A percentile compares a stretch with the other conserved stretches of the same genome.
Evolutionary conservation across 345 rosid species (phyloP).

Genomic region (Reutealis trisperma): DNA sequence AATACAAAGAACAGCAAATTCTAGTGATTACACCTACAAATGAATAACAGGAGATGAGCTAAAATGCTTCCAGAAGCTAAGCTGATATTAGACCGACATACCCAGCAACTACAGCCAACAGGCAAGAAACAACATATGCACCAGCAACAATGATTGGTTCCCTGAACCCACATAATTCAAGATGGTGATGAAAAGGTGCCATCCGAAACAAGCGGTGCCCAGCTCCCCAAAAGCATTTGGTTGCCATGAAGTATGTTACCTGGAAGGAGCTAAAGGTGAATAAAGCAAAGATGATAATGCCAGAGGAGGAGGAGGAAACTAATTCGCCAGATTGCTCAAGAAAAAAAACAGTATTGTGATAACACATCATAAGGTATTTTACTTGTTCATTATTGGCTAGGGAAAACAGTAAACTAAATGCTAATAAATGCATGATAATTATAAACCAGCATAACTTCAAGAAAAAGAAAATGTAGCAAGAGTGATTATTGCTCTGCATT

Average conservation of each 20-base stretch:
- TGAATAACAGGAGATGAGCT: background rate
- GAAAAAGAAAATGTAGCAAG: no score
- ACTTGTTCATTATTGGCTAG: background rate
- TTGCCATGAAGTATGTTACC: conserved; percentile 45
- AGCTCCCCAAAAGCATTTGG: conserved; percentile 36
- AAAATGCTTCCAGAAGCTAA: conserved; percentile 26
- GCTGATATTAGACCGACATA: conserved; percentile 62
- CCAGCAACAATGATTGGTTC: conserved; percentile 57
- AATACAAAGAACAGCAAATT: background rate
- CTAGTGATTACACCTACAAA: conserved; percentile 12
- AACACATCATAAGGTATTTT: background rate
- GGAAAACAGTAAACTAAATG: background rate
- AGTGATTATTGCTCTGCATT: no score
- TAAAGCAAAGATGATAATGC: background rate
- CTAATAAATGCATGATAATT: background rate
- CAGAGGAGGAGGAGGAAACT: background rate
- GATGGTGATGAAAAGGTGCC: conserved; percentile 58
- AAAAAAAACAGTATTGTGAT: background rate
- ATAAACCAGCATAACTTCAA: background rate
- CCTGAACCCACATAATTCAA: conserved; percentile 46
- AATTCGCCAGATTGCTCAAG: background rate
- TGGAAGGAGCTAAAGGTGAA: background rate
- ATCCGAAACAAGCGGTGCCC: conserved; percentile 45
- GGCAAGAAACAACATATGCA: conserved; percentile 47
- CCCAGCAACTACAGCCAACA: conserved; percentile 55